Conservation (phyloP, 768 basidiomycete species). For the Hygrocybe punicea region DNA sequence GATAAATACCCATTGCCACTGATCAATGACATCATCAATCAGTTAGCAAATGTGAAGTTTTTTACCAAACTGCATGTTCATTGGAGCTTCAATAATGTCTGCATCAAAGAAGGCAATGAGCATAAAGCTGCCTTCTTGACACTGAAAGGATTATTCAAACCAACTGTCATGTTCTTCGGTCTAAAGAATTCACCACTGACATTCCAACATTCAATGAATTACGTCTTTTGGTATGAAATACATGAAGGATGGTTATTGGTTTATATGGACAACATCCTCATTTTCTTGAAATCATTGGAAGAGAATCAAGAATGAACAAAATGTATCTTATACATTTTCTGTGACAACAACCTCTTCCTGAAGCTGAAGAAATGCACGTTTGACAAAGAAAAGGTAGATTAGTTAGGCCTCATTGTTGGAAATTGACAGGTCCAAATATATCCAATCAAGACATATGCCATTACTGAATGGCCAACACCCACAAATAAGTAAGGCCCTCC, state of each 20-base stretch:
- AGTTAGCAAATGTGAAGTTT: conserved; percentile 14
- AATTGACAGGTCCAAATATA: conserved; percentile 27
- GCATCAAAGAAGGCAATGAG: too few species aligned
- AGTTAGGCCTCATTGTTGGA: conserved; percentile 24
- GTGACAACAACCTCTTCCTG: conserved; percentile 32
- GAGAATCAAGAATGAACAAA: conserved; percentile 16
- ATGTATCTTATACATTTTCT: conserved; percentile 25
- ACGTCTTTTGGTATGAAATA: too few species aligned
- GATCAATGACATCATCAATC: too few species aligned
- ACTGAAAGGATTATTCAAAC: too few species aligned
- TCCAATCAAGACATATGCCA: conserved; percentile 28
- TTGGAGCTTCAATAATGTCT: conserved; percentile 18
- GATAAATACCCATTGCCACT: conserved; percentile 37
- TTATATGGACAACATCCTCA: conserved; percentile 41
- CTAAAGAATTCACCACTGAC: too few species aligned
- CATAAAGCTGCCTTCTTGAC: too few species aligned
- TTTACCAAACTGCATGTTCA: conserved; percentile 41
- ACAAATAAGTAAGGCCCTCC: too few species aligned
- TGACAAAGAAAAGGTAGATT: conserved; percentile 27
- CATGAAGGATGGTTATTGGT: too few species aligned
- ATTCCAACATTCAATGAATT: too few species aligned
- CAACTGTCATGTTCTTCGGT: too few species aligned
- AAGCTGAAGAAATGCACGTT: too few species aligned
- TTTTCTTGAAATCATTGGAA: conserved; percentile 20
- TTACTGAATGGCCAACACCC: conserved; percentile 29